Evolutionary conservation across 2,329 filamentous ascomycete genomes (phyloP).

Genomic region (Coniella vitis): DNA sequence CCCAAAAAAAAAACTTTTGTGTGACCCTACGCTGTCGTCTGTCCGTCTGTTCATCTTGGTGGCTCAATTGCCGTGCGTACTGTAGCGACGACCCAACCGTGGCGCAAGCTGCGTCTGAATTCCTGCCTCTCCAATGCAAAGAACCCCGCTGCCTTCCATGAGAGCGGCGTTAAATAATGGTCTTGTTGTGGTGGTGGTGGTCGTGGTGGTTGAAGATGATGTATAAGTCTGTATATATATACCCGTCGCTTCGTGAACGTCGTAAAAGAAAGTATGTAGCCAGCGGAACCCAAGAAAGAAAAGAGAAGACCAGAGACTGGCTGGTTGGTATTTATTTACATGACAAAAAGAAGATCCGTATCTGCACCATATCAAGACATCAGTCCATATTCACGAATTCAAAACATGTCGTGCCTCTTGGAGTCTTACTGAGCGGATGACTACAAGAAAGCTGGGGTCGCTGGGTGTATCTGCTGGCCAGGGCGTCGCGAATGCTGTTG

Average conservation of each 20-base stretch:
- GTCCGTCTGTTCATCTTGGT: too few species aligned
- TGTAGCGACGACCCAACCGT: too few species aligned
- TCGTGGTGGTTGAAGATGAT: background rate
- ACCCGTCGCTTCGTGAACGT: constrained; percentile 4
- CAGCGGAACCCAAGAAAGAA: background rate
- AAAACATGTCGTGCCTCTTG: constrained; percentile 14
- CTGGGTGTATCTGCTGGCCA: constrained; percentile 81
- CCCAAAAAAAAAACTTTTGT: too few species aligned
- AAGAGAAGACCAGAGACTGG: too few species aligned
- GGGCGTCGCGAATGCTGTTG: constrained; percentile 91
- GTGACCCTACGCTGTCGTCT: too few species aligned
- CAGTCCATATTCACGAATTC: background rate
- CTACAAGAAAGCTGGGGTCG: constrained; percentile 96
- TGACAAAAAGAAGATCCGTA: constrained; percentile 56
- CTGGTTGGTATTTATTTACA: constrained; percentile 34
- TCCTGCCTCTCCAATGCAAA: too few species aligned
- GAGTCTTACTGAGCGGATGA: constrained; percentile 77
- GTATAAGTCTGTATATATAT: background rate
- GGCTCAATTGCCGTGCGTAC: too few species aligned
- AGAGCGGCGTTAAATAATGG: background rate
- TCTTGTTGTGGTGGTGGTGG: background rate
- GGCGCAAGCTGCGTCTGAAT: too few species aligned
- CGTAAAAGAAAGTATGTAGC: background rate
- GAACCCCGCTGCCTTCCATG: background rate
- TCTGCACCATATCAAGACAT: constrained; percentile 31